Conservation (phyloP, 2,329 filamentous ascomycete species). For the Neurospora sp. region DNA sequence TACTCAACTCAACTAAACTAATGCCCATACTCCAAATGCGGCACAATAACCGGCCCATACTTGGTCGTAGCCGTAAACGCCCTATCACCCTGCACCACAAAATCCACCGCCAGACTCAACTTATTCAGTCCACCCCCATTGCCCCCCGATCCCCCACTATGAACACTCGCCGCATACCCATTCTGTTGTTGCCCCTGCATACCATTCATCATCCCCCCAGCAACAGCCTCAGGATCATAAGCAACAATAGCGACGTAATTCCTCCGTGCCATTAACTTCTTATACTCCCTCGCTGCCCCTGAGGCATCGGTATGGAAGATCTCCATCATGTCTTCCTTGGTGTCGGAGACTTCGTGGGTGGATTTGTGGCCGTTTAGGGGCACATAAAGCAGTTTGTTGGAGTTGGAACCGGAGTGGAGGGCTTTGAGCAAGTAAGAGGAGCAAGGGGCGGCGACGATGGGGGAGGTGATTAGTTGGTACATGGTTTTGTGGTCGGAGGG, state of each 20-base stretch:
- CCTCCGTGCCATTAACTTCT: constrained; percentile 83
- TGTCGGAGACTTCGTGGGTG: constrained; percentile 69
- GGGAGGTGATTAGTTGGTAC: constrained; percentile 94
- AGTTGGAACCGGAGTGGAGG: constrained; percentile 92
- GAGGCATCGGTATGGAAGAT: constrained; percentile 90
- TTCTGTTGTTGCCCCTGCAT: neutral
- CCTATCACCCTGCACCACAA: constrained; percentile 90
- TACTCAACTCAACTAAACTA: constrained; percentile 25
- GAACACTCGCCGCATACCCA: neutral
- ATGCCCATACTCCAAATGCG: constrained; percentile 67
- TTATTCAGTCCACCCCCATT: constrained; percentile 34
- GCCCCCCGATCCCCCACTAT: too few relatives aligned
- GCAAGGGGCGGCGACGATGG: constrained; percentile 83
- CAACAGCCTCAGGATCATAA: constrained; percentile 76
- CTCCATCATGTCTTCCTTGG: constrained; percentile 99
- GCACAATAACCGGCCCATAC: constrained; percentile 93
- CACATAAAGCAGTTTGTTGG: constrained; percentile 84
- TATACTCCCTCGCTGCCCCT: constrained; percentile 60
- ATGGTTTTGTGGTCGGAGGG: constrained; percentile 96
- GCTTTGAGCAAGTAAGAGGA: constrained; percentile 81
- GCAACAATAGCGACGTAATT: constrained; percentile 93
- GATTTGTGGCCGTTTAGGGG: constrained; percentile 76
- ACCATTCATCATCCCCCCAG: constrained; percentile 15
- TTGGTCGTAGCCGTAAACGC: constrained; percentile 77
- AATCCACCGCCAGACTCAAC: constrained; percentile 86